Conservation (phyloP, 2,329 filamentous ascomycete species). For the Lojkania enalia region DNA sequence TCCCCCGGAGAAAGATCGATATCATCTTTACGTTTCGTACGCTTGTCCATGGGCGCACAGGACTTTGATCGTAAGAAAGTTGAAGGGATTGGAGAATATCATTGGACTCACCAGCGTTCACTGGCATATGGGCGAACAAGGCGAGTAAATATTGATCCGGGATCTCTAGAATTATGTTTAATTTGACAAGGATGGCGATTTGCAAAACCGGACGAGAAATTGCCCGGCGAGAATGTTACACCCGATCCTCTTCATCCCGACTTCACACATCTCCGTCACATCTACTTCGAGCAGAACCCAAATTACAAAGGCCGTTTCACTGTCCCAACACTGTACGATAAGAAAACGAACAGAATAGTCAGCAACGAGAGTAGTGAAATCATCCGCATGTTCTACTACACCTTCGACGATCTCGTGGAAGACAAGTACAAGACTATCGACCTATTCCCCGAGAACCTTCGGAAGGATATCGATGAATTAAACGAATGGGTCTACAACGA, state of each 20-base stretch:
- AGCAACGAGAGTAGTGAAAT: conserved; percentile 94
- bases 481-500: conserved; percentile 59
- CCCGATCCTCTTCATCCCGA: conserved; percentile 68
- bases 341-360: conserved; percentile 73
- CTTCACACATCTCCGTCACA: conserved; percentile 72
- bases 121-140: conserved; percentile 79
- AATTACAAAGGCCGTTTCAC: conserved; percentile 81
- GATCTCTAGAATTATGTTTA: neutral
- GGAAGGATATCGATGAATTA: conserved; percentile 52
- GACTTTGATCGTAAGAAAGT: conserved; percentile 80
- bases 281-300: conserved; percentile 77
- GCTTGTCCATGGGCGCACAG: conserved; percentile 94
- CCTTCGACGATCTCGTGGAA: conserved; percentile 67
- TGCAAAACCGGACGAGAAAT: conserved; percentile 63
- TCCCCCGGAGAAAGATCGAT: conserved; percentile 82
- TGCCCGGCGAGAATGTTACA: conserved; percentile 59
- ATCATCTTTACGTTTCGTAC: conserved; percentile 94
- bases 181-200: conserved; percentile 86
- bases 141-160: no score
- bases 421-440: conserved; percentile 50
- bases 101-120: conserved; percentile 82
- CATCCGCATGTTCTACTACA: conserved; percentile 82
- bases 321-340: conserved; percentile 85
- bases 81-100: conserved; percentile 90
- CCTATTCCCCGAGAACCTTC: conserved; percentile 50